Evolutionary conservation across 1,139 yeast genomes (phyloP), one percentile per base, ranked within the genome.

Genomic region (Hanseniaspora uvarum): DNA sequence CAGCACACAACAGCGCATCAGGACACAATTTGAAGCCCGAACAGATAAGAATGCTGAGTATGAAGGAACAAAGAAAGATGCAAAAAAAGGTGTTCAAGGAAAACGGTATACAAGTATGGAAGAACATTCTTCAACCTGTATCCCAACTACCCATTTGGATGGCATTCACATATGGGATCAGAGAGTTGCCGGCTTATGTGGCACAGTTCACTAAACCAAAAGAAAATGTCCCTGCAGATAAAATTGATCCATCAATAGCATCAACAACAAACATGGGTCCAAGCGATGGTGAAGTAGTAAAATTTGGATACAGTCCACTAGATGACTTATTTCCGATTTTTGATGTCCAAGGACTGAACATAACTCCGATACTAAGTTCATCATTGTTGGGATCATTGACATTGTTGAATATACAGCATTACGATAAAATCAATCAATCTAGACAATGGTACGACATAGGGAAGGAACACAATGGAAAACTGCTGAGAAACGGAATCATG

Each of bases 81-180:
- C 94, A 89, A 60, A 80, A 82, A 59, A 69, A 68, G 51, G 70
- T 89, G 18, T 89, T 84, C 67, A 77, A 76, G 59, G 74, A 77
- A 54, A 74, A 83, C 62, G 71, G 73, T 16, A 86, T 89, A 53
- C 94, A 86, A 62, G 66, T 82, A 55, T 89, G 94, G 89, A 88
- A 87, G 65, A 82, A 85, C 61, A 70, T 81, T 56, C 65, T 81
- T 1, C 63, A 86, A 47, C 97, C 97, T 0, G 71, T 80, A 1
- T 78, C 85, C 23, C 97, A 89, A 65, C 74, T 89, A 30, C 97
- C 97, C 0, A 67, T 88, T n/a, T 89, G 96, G 95, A 74, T 87
- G 3, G 73, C 82, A 1, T 74, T 87, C 75, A 83, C 94, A 10
- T 71, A 83, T 61, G 81, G 89, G 0, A 77, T 88, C 63, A 74